These are phyloP conservation scores for Ustulina deusta DNA, from an alignment of 2,329 filamentous ascomycete genomes.

Conservation along the genomic window DNA sequence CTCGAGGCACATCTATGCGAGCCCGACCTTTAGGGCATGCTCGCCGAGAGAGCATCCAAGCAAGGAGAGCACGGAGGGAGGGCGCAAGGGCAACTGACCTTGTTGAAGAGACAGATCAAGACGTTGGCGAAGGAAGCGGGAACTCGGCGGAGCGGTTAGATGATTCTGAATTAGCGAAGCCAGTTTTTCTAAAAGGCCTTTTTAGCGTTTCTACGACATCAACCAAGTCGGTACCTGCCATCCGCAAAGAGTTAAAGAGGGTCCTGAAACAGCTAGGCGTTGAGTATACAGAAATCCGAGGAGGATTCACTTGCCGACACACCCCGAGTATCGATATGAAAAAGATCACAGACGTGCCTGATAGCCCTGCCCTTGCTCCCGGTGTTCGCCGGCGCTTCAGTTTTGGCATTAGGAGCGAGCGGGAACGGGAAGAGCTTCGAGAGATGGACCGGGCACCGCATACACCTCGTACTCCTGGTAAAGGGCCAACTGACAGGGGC, in stretches of 20 bases:
- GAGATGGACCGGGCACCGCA: slow-evolving; percentile 67
- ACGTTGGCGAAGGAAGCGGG: slow-evolving; percentile 73
- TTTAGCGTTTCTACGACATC: slow-evolving; percentile 98
- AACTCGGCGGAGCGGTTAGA: slow-evolving; percentile 71
- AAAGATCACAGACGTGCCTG: slow-evolving; percentile 73
- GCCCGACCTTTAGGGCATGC: slow-evolving; percentile 92
- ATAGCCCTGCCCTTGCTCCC: slow-evolving; percentile 67
- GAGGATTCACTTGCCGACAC: slow-evolving; percentile 91
- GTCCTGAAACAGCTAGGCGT: slow-evolving; percentile 89
- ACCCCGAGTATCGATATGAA: slow-evolving; percentile 89
- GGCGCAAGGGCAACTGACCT: slow-evolving; percentile 80
- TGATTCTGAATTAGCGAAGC: slow-evolving; percentile 85
- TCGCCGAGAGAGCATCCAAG: slow-evolving; percentile 91
- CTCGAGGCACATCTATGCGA: slow-evolving; percentile 74
- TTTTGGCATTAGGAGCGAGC: slow-evolving; percentile 77
- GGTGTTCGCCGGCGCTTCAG: slow-evolving; percentile 83
- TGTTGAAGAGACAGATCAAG: slow-evolving; percentile 89
- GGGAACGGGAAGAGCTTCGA: slow-evolving; percentile 78
- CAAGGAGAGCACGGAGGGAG: slow-evolving; percentile 79
- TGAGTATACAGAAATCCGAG: slow-evolving; percentile 92
- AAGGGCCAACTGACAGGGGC: slow-evolving; percentile 72
- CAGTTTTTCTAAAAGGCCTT: slow-evolving; percentile 93
- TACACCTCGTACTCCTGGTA: slow-evolving; percentile 61
- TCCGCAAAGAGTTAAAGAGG: slow-evolving; percentile 89
- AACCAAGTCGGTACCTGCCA: slow-evolving; percentile 86